These are phyloP conservation scores for Rostrohypoxylon terebratum DNA, from an alignment of 495 filamentous ascomycete species.

Conservation along the genomic window DNA sequence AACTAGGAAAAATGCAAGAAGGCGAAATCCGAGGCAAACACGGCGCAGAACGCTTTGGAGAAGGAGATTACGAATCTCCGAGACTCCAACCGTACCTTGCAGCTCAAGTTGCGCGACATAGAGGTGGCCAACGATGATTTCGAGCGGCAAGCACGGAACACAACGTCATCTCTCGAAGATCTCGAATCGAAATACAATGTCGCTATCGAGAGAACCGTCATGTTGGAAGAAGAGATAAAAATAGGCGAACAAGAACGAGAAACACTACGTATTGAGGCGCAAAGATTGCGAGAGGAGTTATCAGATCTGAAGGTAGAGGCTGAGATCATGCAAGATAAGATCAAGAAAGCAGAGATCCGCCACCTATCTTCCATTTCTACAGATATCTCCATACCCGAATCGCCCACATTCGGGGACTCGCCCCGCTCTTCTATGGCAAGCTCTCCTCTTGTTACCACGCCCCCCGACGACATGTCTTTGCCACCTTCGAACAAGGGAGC, in stretches of 20 bases:
- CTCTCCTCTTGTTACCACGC: conserved; percentile 77
- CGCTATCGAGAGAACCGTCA: conserved; percentile 87
- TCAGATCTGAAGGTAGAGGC: conserved; percentile 93
- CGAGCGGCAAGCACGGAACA: conserved; percentile 93
- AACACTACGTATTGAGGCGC: conserved; percentile 83
- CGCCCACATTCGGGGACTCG: conserved; percentile 69
- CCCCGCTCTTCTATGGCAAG: conserved; percentile 72
- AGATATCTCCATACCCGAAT: conserved; percentile 64
- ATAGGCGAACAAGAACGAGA: conserved; percentile 92
- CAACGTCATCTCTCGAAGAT: conserved; percentile 93
- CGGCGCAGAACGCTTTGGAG: conserved; percentile 86
- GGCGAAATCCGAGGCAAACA: conserved; percentile 84
- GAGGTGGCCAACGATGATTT: conserved; percentile 99
- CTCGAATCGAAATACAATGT: conserved; percentile 97
- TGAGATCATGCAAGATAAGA: conserved; percentile 92
- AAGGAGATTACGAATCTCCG: conserved; percentile 95
- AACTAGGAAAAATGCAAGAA: conserved; percentile 93
- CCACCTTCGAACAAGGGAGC: conserved; percentile 54
- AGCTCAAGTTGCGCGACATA: conserved; percentile 88
- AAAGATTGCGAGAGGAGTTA: conserved; percentile 88
- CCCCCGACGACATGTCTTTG: conserved; percentile 72
- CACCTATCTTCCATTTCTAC: conserved; percentile 65
- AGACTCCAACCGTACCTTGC: conserved; percentile 82
- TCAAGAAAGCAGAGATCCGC: conserved; percentile 70
- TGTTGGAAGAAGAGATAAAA: conserved; percentile 95